Evolutionary conservation across 2,329 filamentous ascomycete species (phyloP), one percentile per base, ranked within the genome.

Genomic region (Botrytis cinerea): DNA sequence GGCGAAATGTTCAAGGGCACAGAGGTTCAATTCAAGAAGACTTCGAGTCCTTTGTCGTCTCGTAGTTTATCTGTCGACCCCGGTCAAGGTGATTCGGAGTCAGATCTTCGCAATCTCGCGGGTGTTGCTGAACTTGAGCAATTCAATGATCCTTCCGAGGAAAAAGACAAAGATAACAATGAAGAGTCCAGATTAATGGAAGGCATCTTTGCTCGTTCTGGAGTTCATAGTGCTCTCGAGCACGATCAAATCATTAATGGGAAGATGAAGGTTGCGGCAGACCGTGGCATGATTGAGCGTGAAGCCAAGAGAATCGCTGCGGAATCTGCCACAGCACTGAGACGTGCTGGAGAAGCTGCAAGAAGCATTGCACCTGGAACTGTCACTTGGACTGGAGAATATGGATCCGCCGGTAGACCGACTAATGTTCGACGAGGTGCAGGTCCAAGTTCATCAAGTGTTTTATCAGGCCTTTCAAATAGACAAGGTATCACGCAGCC

Each of bases 361-460:
- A 87, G 90, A 18, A 87, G 85, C 14, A 85, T 95, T 1, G 93
- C 93, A 0, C 91, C 94, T 46, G 95, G 95, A 12, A 94, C 93
- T 0, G 93, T 96, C 14, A 98, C 95, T 0, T 98, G 95, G 95
- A 98, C 95, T 0, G 95, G 96, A 1, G 89, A 92, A 78, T 90
- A 92, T 64, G 95, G 95, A 16, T 88, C 91, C 68, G 90, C 90
- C 7, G 95, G 95, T 1, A 87, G 92, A 51, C 92, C 92, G 1
- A 40, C 85, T 84, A 73, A 85, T 81, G 74, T 81, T 78, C 86
- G 84, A 59, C 83, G 79, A 46, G 82, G 82, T 18, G 86, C 83
- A 48, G 87, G 86, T 6, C 87, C 87, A 7, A 84, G 85, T 76
- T 89, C 88, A 2, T 83, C 86, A 2, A 83, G 84, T 51, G 84